These are phyloP conservation scores for Cystofilobasidium bisporidii DNA, from an alignment of 768 basidiomycete species.

Conservation along the genomic window DNA sequence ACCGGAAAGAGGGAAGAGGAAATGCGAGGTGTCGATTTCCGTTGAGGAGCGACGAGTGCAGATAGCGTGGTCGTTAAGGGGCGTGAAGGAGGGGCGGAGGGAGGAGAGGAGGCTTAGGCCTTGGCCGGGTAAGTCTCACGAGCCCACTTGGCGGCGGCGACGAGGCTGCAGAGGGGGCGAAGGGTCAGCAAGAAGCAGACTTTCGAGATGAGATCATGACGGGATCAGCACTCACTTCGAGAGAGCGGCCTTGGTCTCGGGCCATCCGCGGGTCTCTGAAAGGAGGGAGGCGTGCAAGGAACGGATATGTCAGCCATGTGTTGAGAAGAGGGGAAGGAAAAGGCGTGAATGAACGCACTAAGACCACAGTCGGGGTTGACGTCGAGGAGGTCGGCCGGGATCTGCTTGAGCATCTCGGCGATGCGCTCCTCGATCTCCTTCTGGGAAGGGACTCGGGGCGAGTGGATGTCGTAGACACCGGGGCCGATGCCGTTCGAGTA, in stretches of 20 bases:
- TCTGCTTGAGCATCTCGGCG: conserved; percentile 61
- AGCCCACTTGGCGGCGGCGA: conserved; percentile 87
- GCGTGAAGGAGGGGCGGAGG: neutral
- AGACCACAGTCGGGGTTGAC: conserved; percentile 98
- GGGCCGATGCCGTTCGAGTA: conserved; percentile 86
- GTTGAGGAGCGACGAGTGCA: neutral
- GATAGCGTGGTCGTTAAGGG: neutral
- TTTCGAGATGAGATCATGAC: no score
- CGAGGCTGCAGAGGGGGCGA: no score
- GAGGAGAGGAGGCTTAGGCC: conserved; percentile 6
- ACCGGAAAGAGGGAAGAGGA: no score
- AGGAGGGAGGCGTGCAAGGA: no score
- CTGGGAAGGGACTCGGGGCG: conserved; percentile 87
- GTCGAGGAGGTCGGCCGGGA: conserved; percentile 71
- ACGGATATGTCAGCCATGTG: no score
- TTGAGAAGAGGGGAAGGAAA: no score
- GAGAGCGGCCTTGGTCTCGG: conserved; percentile 71
- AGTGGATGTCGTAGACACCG: conserved; percentile 68
- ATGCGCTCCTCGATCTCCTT: conserved; percentile 93
- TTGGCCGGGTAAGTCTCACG: conserved; percentile 53
- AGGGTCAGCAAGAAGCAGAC: no score
- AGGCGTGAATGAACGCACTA: no score
- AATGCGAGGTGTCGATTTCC: no score
- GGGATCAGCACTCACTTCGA: no score
- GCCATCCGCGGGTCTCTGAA: conserved; percentile 99